These are phyloP conservation scores for Metarhizium humberi DNA, from an alignment of 2,329 filamentous ascomycete species.

Conservation along the genomic window DNA sequence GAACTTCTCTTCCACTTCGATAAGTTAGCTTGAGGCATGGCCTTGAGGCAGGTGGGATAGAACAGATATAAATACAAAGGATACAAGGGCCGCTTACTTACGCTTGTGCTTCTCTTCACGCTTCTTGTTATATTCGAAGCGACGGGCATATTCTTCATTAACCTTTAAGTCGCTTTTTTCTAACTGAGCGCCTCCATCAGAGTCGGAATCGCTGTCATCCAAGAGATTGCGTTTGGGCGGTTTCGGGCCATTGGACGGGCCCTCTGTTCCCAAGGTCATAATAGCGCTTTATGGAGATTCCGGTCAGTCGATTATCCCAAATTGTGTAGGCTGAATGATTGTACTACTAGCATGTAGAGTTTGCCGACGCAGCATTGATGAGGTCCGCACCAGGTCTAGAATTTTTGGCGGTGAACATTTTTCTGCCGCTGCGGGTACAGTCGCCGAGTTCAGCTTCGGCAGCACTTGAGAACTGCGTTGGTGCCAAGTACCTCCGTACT, in stretches of 20 bases:
- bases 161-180: slow-evolving; percentile 57
- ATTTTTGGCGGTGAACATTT: slow-evolving; percentile 24
- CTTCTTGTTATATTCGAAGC: slow-evolving; percentile 97
- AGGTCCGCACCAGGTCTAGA: slow-evolving; percentile 4
- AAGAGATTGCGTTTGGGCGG: slow-evolving; percentile 40
- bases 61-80: background rate
- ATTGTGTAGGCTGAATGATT: too few relatives aligned
- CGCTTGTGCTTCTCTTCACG: slow-evolving; percentile 71
- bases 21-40: slow-evolving; percentile 7
- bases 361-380: background rate
- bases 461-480: background rate
- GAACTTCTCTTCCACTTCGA: slow-evolving; percentile 80
- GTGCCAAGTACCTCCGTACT: too few relatives aligned
- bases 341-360: too few relatives aligned
- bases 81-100: slow-evolving; percentile 26
- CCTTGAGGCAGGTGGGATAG: background rate
- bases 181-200: slow-evolving; percentile 32
- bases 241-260: slow-evolving; percentile 17
- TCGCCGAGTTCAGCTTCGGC: slow-evolving; percentile 1
- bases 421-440: slow-evolving; percentile 9
- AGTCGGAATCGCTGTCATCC: slow-evolving; percentile 43
- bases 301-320: background rate
- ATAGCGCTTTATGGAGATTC: background rate
- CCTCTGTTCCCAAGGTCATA: slow-evolving; percentile 10
- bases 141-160: slow-evolving; percentile 79